phyloP scores from a whole-genome alignment of 495 filamentous ascomycete genomes.

The Hypoxylon intermedium region DNA sequence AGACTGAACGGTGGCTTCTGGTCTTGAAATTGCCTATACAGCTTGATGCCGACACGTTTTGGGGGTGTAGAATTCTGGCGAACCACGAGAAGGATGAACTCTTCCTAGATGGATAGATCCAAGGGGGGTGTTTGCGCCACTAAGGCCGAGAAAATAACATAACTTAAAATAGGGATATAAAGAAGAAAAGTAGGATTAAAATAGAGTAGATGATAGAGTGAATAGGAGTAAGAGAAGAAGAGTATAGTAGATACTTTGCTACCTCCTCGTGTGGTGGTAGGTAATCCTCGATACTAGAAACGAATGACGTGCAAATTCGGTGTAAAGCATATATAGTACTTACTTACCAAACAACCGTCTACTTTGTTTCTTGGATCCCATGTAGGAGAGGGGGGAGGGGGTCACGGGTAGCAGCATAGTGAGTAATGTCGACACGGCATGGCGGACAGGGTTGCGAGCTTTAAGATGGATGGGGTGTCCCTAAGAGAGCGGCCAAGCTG shows the following conservation, averaged over 20 bases:
- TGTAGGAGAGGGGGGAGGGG: background rate
- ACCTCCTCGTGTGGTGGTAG: slow-evolving; percentile 8
- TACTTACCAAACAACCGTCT: background rate
- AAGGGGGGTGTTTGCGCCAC: background rate
- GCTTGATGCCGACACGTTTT: background rate
- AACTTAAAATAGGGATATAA: slow-evolving; percentile 1
- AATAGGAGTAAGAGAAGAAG: background rate
- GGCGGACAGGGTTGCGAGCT: slow-evolving; percentile 8
- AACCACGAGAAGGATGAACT: slow-evolving; percentile 5
- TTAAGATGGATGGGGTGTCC: slow-evolving; percentile 10
- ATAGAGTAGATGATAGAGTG: too few species aligned
- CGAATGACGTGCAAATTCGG: background rate
- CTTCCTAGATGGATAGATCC: slow-evolving; percentile 2
- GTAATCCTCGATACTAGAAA: background rate
- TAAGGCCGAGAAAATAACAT: slow-evolving; percentile 6
- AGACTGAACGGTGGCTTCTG: background rate
- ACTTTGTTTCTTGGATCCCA: background rate
- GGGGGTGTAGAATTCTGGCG: slow-evolving; percentile 7
- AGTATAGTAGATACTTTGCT: too few species aligned
- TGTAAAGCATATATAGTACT: background rate
- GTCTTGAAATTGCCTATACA: slow-evolving; percentile 4
- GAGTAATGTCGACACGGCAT: slow-evolving; percentile 23
- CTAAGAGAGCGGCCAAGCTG: slow-evolving; percentile 1
- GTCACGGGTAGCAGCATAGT: slow-evolving; percentile 27
- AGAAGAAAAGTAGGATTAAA: background rate